These are phyloP conservation scores for Vanrija humicola DNA, from an alignment of 1,284 basidiomycete species.

Conservation along the genomic window DNA sequence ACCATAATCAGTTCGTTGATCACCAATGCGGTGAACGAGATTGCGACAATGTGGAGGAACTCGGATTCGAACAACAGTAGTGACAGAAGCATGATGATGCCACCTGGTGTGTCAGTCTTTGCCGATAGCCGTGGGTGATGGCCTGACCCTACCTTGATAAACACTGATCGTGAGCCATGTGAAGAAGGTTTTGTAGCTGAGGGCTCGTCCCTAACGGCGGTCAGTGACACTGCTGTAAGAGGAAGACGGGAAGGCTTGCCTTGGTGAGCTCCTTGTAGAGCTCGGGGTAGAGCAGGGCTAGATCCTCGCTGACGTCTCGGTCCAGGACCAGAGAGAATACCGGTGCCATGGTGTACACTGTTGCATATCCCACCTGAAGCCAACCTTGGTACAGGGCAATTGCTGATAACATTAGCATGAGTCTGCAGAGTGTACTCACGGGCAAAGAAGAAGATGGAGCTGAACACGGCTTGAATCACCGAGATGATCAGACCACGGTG, in stretches of 20 bases:
- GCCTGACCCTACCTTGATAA: slow-evolving; percentile 72
- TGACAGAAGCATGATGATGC: slow-evolving; percentile 97
- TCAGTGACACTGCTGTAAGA: neutral
- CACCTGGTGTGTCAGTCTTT: slow-evolving; percentile 56
- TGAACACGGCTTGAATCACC: slow-evolving; percentile 95
- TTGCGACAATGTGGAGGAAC: slow-evolving; percentile 95
- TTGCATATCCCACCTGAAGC: slow-evolving; percentile 97
- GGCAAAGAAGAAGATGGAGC: slow-evolving; percentile 96
- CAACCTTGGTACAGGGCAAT: slow-evolving; percentile 98
- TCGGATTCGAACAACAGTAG: slow-evolving; percentile 95
- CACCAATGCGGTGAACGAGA: slow-evolving; percentile 94
- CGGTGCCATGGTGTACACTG: slow-evolving; percentile 96
- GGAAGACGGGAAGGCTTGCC: slow-evolving; percentile 51
- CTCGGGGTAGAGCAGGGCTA: slow-evolving; percentile 93
- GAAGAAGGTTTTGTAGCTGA: slow-evolving; percentile 97
- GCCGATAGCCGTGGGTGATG: neutral
- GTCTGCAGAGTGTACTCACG: slow-evolving; percentile 52
- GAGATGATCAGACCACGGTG: slow-evolving; percentile 97
- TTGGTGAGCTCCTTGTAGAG: slow-evolving; percentile 96
- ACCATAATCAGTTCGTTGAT: slow-evolving; percentile 99
- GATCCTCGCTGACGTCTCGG: slow-evolving; percentile 90
- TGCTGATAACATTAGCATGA: slow-evolving; percentile 52
- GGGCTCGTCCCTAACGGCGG: slow-evolving; percentile 67
- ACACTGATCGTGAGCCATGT: slow-evolving; percentile 96
- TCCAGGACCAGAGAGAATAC: slow-evolving; percentile 97